Percentiles rank a stretch among this genome's conserved stretches.
phyloP scores from a whole-genome alignment of 805 yeast species.

The Lachancea sp. region DNA sequence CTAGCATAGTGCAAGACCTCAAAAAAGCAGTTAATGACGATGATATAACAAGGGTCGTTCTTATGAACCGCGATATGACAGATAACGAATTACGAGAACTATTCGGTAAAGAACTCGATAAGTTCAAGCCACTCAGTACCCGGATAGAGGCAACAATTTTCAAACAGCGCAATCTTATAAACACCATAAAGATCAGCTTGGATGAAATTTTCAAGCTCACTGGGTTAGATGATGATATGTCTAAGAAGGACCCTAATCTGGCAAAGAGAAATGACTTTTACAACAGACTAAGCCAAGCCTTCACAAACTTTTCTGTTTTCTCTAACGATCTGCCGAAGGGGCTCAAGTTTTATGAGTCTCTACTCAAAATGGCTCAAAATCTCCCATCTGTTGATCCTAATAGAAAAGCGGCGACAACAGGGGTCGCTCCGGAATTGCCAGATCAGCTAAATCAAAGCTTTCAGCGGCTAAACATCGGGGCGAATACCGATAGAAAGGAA shows the following conservation, averaged over 20 bases:
- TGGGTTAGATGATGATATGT: slow-evolving; percentile 37
- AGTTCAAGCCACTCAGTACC: slow-evolving; percentile 62
- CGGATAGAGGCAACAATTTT: slow-evolving; percentile 64
- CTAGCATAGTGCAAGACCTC: slow-evolving; percentile 53
- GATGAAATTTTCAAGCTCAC: slow-evolving; percentile 43
- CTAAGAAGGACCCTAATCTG: slow-evolving; percentile 33
- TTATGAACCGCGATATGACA: slow-evolving; percentile 54
- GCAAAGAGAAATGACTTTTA: slow-evolving; percentile 33
- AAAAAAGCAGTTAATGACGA: slow-evolving; percentile 69
- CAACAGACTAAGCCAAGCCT: slow-evolving; percentile 42
- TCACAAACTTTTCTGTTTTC: slow-evolving; percentile 52
- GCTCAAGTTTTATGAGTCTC: slow-evolving; percentile 50
- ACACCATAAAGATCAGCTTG: slow-evolving; percentile 40
- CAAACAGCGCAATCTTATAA: slow-evolving; percentile 51
- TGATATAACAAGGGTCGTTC: slow-evolving; percentile 72
- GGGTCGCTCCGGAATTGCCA: not conserved
- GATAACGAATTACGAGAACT: slow-evolving; percentile 52
- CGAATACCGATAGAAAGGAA: not conserved
- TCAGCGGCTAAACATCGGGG: slow-evolving; percentile 1
- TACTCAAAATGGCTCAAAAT: slow-evolving; percentile 26
- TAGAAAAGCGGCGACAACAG: not conserved
- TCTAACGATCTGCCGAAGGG: slow-evolving; percentile 58
- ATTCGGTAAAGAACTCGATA: slow-evolving; percentile 67
- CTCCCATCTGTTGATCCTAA: slow-evolving; percentile 5
- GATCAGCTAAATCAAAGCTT: slow-evolving; percentile 1